Conservation (phyloP, 2,329 filamentous ascomycete genomes). For the Claviceps sorghi region DNA sequence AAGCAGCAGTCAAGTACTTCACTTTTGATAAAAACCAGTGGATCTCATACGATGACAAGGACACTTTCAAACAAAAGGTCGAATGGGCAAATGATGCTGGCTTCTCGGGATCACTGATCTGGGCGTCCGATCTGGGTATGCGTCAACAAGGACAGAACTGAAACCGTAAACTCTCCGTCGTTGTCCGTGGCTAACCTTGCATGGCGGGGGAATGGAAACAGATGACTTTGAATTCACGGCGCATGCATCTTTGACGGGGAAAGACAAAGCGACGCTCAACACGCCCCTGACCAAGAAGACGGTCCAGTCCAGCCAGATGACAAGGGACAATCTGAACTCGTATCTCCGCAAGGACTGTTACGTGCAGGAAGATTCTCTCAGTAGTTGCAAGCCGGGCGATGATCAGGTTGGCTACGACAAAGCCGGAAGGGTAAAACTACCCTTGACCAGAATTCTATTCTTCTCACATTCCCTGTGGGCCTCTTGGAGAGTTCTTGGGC, state of each 20-base stretch:
- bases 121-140: conserved; percentile 10
- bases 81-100: conserved; percentile 8
- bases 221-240: background rate
- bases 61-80: conserved; percentile 10
- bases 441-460: background rate
- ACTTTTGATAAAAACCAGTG: conserved; percentile 10
- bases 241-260: background rate
- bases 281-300: background rate
- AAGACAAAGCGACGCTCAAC: background rate
- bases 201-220: background rate
- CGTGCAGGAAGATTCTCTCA: conserved; percentile 1
- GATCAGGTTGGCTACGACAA: background rate
- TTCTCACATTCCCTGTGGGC: too few relatives aligned
- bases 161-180: too few relatives aligned
- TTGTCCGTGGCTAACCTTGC: background rate
- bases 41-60: conserved; percentile 9
- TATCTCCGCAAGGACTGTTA: background rate
- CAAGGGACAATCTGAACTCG: background rate
- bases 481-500: background rate
- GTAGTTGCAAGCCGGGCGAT: background rate
- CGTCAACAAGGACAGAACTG: too few relatives aligned
- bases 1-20: conserved; percentile 10
- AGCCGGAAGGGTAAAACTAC: background rate
- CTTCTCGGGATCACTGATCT: conserved; percentile 10
- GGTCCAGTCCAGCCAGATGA: background rate